Percentiles rank a stretch among this genome's conserved stretches.
Evolutionary conservation across 2,329 filamentous ascomycete genomes (phyloP).

Genomic region (Diplodia scrobiculata): DNA sequence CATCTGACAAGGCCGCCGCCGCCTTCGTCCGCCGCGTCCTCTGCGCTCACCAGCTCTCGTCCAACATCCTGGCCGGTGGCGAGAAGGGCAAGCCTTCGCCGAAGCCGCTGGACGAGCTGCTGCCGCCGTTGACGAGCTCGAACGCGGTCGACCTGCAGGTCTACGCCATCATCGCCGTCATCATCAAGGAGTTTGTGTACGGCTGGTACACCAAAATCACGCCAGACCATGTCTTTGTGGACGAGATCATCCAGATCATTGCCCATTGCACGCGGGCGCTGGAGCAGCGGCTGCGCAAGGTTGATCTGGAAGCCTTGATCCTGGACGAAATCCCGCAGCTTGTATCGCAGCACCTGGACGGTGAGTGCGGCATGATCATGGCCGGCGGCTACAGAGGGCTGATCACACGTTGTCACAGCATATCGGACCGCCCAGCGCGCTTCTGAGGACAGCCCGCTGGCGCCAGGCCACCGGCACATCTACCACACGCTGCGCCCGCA

Average conservation of each 20-base stretch:
- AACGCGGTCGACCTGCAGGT: constrained; percentile 92
- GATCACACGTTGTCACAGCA: constrained; percentile 53
- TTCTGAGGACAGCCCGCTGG: constrained; percentile 61
- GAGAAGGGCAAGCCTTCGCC: constrained; percentile 62
- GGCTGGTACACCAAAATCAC: constrained; percentile 94
- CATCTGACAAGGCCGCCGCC: constrained; percentile 74
- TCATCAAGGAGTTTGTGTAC: constrained; percentile 86
- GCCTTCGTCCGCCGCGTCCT: constrained; percentile 81
- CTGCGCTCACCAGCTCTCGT: constrained; percentile 64
- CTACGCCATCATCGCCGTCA: constrained; percentile 86
- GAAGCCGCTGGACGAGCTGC: constrained; percentile 72
- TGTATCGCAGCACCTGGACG: constrained; percentile 75
- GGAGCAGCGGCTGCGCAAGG: constrained; percentile 78
- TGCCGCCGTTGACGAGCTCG: constrained; percentile 89
- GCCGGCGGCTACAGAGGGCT: constrained; percentile 34
- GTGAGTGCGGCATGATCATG: constrained; percentile 54
- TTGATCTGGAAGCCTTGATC: constrained; percentile 79
- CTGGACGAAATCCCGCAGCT: constrained; percentile 86
- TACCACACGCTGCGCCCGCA: constrained; percentile 85
- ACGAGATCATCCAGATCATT: constrained; percentile 85
- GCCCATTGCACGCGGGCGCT: constrained; percentile 87
- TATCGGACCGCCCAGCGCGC: constrained; percentile 69
- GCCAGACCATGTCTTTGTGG: constrained; percentile 81
- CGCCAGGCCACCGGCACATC: constrained; percentile 64
- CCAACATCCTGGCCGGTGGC: constrained; percentile 48